A percentile compares a stretch with the other conserved stretches of the same genome.
Evolutionary conservation across 192 early-diverging fungal genomes (phyloP).

Genomic region (Gaertneriomyces semiglobifer): DNA sequence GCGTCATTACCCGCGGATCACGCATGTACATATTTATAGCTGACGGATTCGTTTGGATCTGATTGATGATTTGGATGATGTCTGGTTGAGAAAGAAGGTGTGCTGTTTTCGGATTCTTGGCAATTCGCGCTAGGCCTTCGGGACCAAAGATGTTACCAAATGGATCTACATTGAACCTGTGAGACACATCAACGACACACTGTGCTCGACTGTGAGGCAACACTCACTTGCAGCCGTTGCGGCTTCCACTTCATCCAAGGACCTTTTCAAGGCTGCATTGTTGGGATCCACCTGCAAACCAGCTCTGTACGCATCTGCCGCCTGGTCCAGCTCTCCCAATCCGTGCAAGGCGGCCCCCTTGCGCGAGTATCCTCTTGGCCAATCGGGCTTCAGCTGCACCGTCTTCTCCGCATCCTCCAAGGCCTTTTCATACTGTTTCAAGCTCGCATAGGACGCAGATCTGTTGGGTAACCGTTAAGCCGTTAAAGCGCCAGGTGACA

Average conservation of each 20-base stretch:
- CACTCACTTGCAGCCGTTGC: slow-evolving; percentile 48
- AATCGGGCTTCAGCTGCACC: slow-evolving; percentile 73
- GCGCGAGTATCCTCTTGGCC: slow-evolving; percentile 90
- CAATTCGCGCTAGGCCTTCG: slow-evolving; percentile 74
- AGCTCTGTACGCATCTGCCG: slow-evolving; percentile 70
- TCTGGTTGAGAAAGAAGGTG: slow-evolving; percentile 73
- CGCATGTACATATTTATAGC: slow-evolving; percentile 63
- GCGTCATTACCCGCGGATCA: slow-evolving; percentile 79
- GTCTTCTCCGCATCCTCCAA: slow-evolving; percentile 84
- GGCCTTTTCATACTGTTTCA: slow-evolving; percentile 74
- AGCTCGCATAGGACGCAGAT: slow-evolving; percentile 76
- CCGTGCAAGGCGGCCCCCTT: slow-evolving; percentile 85
- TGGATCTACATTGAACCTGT: slow-evolving; percentile 25
- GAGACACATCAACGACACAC: neutral
- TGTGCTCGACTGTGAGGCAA: slow-evolving; percentile 36
- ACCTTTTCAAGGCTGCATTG: slow-evolving; percentile 73
- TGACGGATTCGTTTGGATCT: slow-evolving; percentile 72
- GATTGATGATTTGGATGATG: slow-evolving; percentile 67
- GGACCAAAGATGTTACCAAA: slow-evolving; percentile 71
- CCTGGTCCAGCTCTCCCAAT: slow-evolving; percentile 62
- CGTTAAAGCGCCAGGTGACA: neutral
- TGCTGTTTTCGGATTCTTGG: slow-evolving; percentile 74
- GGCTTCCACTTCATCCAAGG: slow-evolving; percentile 69
- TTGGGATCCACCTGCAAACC: slow-evolving; percentile 78
- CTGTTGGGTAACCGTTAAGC: slow-evolving; percentile 37